These are phyloP conservation scores for Eimeria falciformis DNA, from an alignment of 169 alveolate genomes.

Conservation along the genomic window DNA sequence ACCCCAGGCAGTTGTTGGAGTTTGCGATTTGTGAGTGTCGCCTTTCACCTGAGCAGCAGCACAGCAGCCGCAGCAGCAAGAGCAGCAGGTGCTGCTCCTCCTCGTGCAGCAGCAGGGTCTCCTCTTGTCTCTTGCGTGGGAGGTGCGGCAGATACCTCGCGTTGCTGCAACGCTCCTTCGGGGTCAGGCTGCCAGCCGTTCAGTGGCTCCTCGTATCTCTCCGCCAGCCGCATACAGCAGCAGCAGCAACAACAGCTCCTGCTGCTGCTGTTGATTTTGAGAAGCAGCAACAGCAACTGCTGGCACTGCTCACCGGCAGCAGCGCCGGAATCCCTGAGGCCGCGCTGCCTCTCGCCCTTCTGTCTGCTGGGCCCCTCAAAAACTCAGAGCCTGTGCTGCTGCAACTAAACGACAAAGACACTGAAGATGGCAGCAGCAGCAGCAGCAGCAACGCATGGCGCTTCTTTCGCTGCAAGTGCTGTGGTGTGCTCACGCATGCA, in stretches of 20 bases:
- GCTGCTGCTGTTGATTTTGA: not conserved
- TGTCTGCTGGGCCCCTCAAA: not conserved
- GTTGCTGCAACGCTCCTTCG: not conserved
- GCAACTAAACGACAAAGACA: not conserved
- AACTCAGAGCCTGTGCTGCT: not conserved
- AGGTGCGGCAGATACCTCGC: not conserved
- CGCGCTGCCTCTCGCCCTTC: not conserved
- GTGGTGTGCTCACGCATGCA: constrained; percentile 14
- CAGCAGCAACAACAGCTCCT: constrained; percentile 36
- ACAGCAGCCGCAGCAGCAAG: constrained; percentile 11
- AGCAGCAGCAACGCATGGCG: constrained; percentile 21
- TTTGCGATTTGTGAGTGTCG: not conserved
- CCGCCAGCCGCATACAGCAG: not conserved
- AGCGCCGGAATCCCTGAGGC: not conserved
- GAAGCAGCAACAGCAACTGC: not conserved
- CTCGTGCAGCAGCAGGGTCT: not conserved
- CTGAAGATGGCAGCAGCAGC: not conserved
- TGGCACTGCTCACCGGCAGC: not conserved
- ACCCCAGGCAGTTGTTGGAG: not conserved
- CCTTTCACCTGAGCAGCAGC: not conserved
- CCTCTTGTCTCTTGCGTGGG: not conserved
- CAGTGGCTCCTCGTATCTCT: not conserved
- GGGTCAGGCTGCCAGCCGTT: not conserved
- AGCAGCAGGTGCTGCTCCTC: not conserved
- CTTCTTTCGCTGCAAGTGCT: constrained; percentile 19